A percentile compares a stretch with the other conserved stretches of the same genome.
These are phyloP conservation scores for Paramecium primaurelia DNA, from an alignment of 73 alveolate species.

Conservation along the genomic window DNA sequence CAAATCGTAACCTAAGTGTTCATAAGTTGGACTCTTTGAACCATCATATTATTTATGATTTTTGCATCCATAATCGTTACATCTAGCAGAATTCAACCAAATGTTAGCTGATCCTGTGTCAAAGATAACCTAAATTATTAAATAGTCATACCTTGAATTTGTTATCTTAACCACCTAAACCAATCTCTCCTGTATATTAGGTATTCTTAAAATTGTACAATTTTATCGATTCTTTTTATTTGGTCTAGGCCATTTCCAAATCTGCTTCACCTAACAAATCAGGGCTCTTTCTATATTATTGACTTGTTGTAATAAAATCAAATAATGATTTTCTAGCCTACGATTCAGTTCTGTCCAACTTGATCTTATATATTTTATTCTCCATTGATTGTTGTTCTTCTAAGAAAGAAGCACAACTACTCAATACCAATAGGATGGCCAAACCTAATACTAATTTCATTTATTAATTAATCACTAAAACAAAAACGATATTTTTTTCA, in stretches of 20 bases:
- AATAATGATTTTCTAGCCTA: neutral
- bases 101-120: slow-evolving; percentile 81
- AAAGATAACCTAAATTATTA: slow-evolving; percentile 66
- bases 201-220: slow-evolving; percentile 19
- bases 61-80: slow-evolving; percentile 66
- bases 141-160: neutral
- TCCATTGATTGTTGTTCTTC: slow-evolving; percentile 17
- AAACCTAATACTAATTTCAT: slow-evolving; percentile 5
- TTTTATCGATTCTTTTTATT: neutral
- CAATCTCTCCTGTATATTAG: slow-evolving; percentile 40
- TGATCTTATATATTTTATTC: neutral
- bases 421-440: neutral
- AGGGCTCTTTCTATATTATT: neutral
- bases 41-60: slow-evolving; percentile 64
- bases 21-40: slow-evolving; percentile 39
- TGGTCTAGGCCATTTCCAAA: neutral
- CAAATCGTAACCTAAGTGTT: slow-evolving; percentile 46
- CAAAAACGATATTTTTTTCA: slow-evolving; percentile 1
- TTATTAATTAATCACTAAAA: neutral
- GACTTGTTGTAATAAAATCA: neutral
- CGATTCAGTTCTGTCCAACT: neutral
- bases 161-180: neutral
- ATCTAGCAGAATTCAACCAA: slow-evolving; percentile 70
- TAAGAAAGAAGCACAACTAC: neutral
- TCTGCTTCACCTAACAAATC: neutral